phyloP scores from a whole-genome alignment of 306 rosid genomes.

The Ormosia emarginata region DNA sequence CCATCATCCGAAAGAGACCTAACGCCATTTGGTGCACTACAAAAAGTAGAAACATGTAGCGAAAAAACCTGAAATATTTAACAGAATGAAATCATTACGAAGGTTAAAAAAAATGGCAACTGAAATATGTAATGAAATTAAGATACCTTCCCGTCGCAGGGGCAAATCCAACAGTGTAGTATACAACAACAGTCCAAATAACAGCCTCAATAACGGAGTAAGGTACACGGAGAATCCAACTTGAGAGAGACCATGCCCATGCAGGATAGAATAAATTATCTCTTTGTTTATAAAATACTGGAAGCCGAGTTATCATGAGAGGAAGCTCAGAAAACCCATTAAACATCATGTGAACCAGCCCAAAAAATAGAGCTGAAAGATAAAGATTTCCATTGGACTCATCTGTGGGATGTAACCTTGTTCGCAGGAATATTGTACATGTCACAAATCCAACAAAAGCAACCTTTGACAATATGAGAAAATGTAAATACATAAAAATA shows the following conservation, averaged over 20 bases:
- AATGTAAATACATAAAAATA: background rate
- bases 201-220: slow-evolving; percentile 74
- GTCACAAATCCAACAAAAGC: slow-evolving; percentile 82
- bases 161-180: slow-evolving; percentile 83
- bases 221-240: slow-evolving; percentile 81
- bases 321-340: slow-evolving; percentile 85
- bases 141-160: slow-evolving; percentile 69
- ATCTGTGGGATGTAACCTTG: slow-evolving; percentile 57
- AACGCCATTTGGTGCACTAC: slow-evolving; percentile 86
- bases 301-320: slow-evolving; percentile 77
- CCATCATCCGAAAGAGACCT: slow-evolving; percentile 89
- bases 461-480: slow-evolving; percentile 46
- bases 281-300: slow-evolving; percentile 86
- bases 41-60: slow-evolving; percentile 70
- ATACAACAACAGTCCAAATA: slow-evolving; percentile 78
- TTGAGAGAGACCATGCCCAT: slow-evolving; percentile 75
- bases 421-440: slow-evolving; percentile 65
- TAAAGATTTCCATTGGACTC: slow-evolving; percentile 67
- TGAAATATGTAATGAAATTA: background rate
- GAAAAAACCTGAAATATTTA: slow-evolving; percentile 74
- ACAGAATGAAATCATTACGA: slow-evolving; percentile 13
- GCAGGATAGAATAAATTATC: slow-evolving; percentile 85
- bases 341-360: slow-evolving; percentile 88
- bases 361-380: slow-evolving; percentile 78
- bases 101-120: background rate